Conservation (phyloP, 1,139 yeast species). For the Kluyveromyces sp. region DNA sequence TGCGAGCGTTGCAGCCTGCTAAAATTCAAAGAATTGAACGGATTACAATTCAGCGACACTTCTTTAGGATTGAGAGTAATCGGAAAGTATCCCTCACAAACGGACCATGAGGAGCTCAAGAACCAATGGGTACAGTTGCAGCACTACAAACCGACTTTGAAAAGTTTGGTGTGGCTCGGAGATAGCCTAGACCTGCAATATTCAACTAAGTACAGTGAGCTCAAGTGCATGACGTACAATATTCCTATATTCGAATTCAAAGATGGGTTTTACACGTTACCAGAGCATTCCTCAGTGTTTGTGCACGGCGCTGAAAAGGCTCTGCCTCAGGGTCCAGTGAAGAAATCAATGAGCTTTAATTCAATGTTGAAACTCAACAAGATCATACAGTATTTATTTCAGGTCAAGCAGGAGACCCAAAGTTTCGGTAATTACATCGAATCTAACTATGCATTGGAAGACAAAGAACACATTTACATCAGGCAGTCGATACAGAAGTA, state of each 20-base stretch:
- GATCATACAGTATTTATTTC: constrained; percentile 23
- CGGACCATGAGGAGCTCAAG: background rate
- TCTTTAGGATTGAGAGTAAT: constrained; percentile 18
- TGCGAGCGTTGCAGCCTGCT: constrained; percentile 13
- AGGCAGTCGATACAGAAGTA: constrained; percentile 2
- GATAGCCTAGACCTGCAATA: constrained; percentile 9
- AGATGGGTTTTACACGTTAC: constrained; percentile 21
- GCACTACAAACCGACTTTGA: constrained; percentile 15
- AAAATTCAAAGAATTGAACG: constrained; percentile 23
- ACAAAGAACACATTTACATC: constrained; percentile 1
- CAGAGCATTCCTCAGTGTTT: constrained; percentile 3
- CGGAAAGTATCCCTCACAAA: constrained; percentile 11
- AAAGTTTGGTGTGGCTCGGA: constrained; percentile 13
- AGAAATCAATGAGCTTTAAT: constrained; percentile 22
- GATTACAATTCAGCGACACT: constrained; percentile 13
- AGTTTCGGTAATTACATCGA: constrained; percentile 16
- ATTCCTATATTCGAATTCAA: constrained; percentile 13
- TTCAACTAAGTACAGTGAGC: constrained; percentile 4
- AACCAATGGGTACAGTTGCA: constrained; percentile 18
- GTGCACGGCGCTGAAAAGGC: background rate
- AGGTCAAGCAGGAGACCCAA: constrained; percentile 19
- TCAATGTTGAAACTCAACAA: constrained; percentile 25
- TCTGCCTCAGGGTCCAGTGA: constrained; percentile 7
- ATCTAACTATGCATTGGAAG: background rate
- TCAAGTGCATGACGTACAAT: constrained; percentile 4